Percentiles rank a stretch among this genome's conserved stretches.
Conservation (phyloP, 2,329 filamentous ascomycete genomes). For the Monosporascus sp. region DNA sequence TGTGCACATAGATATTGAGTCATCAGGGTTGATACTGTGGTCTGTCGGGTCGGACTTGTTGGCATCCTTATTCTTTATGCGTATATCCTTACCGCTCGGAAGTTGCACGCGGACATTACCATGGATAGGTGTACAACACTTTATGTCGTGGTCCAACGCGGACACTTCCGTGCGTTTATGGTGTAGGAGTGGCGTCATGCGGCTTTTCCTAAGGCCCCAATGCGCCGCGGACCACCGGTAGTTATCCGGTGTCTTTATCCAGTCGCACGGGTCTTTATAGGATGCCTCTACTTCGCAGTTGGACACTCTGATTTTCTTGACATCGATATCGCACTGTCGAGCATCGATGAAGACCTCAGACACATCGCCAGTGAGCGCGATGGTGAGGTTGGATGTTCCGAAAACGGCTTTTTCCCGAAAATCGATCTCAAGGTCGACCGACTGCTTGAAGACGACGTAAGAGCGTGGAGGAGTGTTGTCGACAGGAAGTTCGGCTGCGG, state of each 20-base stretch:
- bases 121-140: slow-evolving; percentile 52
- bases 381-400: slow-evolving; percentile 76
- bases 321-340: slow-evolving; percentile 56
- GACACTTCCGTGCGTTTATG: slow-evolving; percentile 49
- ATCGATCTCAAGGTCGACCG: slow-evolving; percentile 84
- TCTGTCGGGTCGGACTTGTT: slow-evolving; percentile 37
- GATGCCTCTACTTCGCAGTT: slow-evolving; percentile 38
- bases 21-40: slow-evolving; percentile 20
- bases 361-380: slow-evolving; percentile 59
- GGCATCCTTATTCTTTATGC: slow-evolving; percentile 22
- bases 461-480: slow-evolving; percentile 29
- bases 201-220: slow-evolving; percentile 69
- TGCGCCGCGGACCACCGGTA: slow-evolving; percentile 67
- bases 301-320: slow-evolving; percentile 48
- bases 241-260: slow-evolving; percentile 54
- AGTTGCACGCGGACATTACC: slow-evolving; percentile 42
- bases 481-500: slow-evolving; percentile 24
- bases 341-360: slow-evolving; percentile 57
- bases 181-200: slow-evolving; percentile 50
- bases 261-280: slow-evolving; percentile 63
- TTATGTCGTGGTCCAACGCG: slow-evolving; percentile 49
- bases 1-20: slow-evolving; percentile 38
- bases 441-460: slow-evolving; percentile 69
- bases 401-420: slow-evolving; percentile 70
- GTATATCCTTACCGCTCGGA: slow-evolving; percentile 31